phyloP scores from a whole-genome alignment of 495 filamentous ascomycete species.

The Neurospora tetraspora region DNA sequence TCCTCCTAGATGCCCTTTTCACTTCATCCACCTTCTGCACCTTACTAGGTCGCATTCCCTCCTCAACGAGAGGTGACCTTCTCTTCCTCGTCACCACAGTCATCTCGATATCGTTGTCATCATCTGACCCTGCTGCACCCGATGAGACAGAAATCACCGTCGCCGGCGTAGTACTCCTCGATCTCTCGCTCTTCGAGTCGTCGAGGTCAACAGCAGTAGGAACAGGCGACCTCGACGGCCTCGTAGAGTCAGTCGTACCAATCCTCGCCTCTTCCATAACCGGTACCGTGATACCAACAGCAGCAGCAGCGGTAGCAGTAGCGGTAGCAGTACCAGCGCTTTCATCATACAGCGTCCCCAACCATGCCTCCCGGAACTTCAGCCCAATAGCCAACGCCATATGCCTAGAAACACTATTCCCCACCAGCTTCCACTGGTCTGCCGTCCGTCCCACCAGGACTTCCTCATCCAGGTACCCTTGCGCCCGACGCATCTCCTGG shows the following conservation, averaged over 20 bases:
- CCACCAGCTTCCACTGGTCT: conserved; percentile 52
- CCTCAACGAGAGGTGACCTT: background rate
- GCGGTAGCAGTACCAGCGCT: background rate
- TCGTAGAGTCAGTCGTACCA: background rate
- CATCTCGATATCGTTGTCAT: background rate
- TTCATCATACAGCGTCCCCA: conserved; percentile 22
- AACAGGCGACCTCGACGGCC: background rate
- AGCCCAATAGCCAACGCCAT: conserved; percentile 54
- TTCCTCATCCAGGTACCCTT: conserved; percentile 58
- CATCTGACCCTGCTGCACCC: background rate
- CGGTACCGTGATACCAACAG: background rate
- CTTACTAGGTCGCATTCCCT: background rate
- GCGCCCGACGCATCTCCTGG: conserved; percentile 53
- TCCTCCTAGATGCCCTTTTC: too few species aligned
- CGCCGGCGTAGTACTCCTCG: background rate
- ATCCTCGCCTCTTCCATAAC: background rate
- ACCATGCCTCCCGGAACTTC: conserved; percentile 49
- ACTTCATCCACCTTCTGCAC: background rate
- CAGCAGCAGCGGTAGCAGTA: background rate
- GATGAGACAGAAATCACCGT: background rate
- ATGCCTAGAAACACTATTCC: conserved; percentile 60
- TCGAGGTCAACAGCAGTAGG: background rate
- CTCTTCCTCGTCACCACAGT: background rate
- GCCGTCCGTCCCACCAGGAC: conserved; percentile 46
- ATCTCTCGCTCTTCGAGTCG: background rate